Percentiles rank a stretch among this genome's conserved stretches.
These are phyloP conservation scores for Maudiozyma bulderi DNA, from an alignment of 805 yeast species.

Conservation along the genomic window DNA sequence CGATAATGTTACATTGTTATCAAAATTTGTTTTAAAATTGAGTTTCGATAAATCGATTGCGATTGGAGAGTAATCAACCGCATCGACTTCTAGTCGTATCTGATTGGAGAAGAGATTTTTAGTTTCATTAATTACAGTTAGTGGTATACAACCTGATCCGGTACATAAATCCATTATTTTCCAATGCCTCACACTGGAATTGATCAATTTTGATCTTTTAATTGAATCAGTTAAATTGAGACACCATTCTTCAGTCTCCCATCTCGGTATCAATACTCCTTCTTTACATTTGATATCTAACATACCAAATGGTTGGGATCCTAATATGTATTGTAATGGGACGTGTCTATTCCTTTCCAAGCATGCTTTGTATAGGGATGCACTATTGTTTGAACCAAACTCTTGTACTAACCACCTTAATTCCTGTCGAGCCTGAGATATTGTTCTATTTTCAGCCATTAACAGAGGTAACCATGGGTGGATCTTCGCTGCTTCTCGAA, in stretches of 20 bases:
- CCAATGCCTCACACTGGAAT: background rate
- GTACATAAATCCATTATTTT: constrained; percentile 63
- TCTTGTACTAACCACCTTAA: constrained; percentile 21
- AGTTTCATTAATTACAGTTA: constrained; percentile 17
- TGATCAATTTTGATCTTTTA: constrained; percentile 1
- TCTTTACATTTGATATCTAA: constrained; percentile 49
- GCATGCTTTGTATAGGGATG: constrained; percentile 36
- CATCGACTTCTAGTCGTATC: constrained; percentile 27
- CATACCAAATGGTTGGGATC: constrained; percentile 77
- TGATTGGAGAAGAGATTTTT: background rate
- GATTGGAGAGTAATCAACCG: constrained; percentile 45
- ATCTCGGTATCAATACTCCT: constrained; percentile 78
- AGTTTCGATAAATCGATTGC: constrained; percentile 37
- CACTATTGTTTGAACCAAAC: constrained; percentile 1
- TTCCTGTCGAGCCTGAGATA: constrained; percentile 18
- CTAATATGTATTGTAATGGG: constrained; percentile 81
- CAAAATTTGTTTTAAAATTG: background rate
- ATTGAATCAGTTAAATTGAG: constrained; percentile 29
- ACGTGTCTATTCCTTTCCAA: constrained; percentile 38
- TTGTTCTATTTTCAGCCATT: constrained; percentile 22
- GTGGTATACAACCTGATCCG: constrained; percentile 81
- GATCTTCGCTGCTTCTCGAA: constrained; percentile 9
- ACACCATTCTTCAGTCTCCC: constrained; percentile 95
- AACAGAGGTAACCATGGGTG: constrained; percentile 19
- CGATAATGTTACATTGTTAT: background rate